Conservation (phyloP, 305 asterid species). For the Solanum hybrid region DNA sequence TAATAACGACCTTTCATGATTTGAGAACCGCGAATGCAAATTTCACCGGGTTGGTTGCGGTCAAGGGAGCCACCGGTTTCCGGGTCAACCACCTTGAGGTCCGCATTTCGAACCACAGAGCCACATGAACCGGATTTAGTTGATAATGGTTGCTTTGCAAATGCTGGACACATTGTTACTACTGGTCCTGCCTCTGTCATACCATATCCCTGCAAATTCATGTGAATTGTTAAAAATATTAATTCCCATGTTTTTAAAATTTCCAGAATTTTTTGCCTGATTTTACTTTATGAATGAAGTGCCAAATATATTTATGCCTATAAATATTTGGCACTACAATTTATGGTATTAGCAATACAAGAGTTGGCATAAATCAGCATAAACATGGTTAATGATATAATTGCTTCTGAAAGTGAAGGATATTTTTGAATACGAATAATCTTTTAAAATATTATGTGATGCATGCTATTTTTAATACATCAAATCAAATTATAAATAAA, state of each 20-base stretch:
- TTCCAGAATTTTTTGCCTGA: background rate
- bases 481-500: background rate
- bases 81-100: conserved; percentile 66
- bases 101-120: conserved; percentile 68
- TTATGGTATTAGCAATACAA: background rate
- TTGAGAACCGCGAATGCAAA: conserved; percentile 71
- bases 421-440: background rate
- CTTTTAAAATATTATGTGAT: background rate
- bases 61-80: conserved; percentile 57
- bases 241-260: background rate
- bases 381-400: background rate
- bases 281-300: background rate
- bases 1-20: conserved; percentile 65
- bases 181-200: conserved; percentile 93
- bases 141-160: conserved; percentile 49
- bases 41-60: conserved; percentile 65
- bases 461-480: background rate
- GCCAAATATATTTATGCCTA: background rate
- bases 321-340: background rate
- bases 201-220: conserved; percentile 53
- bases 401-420: background rate
- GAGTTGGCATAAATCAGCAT: background rate
- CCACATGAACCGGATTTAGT: conserved; percentile 84
- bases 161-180: conserved; percentile 54
- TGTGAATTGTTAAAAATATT: background rate